Evolutionary conservation across 345 rosid species (phyloP).

Genomic region (Moringa oleifera): DNA sequence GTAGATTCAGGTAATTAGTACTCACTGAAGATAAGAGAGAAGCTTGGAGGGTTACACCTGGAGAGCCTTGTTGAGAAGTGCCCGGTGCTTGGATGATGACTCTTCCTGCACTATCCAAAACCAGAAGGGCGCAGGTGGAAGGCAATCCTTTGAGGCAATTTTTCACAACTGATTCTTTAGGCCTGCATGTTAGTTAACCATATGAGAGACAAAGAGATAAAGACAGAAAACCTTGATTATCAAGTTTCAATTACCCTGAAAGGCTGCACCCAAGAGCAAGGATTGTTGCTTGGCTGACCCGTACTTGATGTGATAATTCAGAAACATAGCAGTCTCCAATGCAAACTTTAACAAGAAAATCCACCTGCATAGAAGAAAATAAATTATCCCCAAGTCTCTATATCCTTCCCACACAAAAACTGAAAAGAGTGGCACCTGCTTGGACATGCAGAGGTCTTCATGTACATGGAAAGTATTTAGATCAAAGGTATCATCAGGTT

Average conservation of each 20-base stretch:
- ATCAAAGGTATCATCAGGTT: slow-evolving; percentile 24
- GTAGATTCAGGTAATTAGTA: neutral
- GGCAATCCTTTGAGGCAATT: slow-evolving; percentile 24
- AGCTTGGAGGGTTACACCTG: slow-evolving; percentile 9
- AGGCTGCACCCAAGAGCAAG: slow-evolving; percentile 36
- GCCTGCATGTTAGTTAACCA: slow-evolving; percentile 17
- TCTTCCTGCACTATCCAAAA: slow-evolving; percentile 25
- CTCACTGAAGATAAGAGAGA: neutral
- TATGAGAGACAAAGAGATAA: neutral
- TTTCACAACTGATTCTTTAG: slow-evolving; percentile 21
- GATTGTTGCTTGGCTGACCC: slow-evolving; percentile 29
- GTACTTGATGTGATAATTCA: slow-evolving; percentile 28
- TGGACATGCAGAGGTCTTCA: slow-evolving; percentile 35
- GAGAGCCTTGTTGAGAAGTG: slow-evolving; percentile 37
- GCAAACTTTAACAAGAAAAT: slow-evolving; percentile 33
- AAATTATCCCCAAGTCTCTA: neutral
- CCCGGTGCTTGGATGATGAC: slow-evolving; percentile 26
- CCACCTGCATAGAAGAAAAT: slow-evolving; percentile 21
- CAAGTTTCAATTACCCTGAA: slow-evolving; percentile 23
- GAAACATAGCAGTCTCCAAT: slow-evolving; percentile 26
- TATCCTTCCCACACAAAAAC: neutral
- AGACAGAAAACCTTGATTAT: neutral
- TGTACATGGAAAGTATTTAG: slow-evolving; percentile 33
- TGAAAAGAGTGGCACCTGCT: slow-evolving; percentile 13
- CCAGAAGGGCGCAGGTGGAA: slow-evolving; percentile 34